These are phyloP conservation scores for Ophiostoma novo-ulmi DNA, from an alignment of 2,329 filamentous ascomycete genomes.

Conservation along the genomic window DNA sequence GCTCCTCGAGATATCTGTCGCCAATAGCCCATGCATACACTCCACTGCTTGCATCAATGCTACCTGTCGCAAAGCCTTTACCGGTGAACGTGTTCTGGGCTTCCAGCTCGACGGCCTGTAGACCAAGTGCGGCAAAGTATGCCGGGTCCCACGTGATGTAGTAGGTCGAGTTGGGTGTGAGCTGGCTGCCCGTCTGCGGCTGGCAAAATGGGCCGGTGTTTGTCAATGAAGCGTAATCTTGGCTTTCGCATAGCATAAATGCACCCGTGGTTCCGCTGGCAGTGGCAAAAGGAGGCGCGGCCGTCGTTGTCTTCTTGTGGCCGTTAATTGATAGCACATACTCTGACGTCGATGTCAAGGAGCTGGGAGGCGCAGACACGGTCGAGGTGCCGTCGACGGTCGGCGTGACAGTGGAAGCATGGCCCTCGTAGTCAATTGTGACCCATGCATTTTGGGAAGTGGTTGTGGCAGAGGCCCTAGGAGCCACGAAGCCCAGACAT, in stretches of 20 bases:
- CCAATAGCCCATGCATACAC: neutral
- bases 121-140: conserved; percentile 28
- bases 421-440: neutral
- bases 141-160: conserved; percentile 36
- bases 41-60: neutral
- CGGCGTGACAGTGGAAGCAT: neutral
- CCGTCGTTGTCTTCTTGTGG: neutral
- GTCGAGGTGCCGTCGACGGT: neutral
- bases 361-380: neutral
- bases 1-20: neutral
- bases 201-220: conserved; percentile 33
- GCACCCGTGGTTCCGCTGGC: neutral
- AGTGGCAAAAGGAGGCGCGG: neutral
- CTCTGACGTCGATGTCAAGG: neutral
- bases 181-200: conserved; percentile 31
- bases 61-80: neutral
- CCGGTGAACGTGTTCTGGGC: neutral
- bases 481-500: neutral
- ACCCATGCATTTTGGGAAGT: neutral
- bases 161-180: conserved; percentile 34
- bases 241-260: neutral
- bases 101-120: neutral
- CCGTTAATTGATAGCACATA: neutral
- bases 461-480: neutral
- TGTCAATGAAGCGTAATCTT: neutral